A percentile compares a stretch with the other conserved stretches of the same genome.
Conservation (phyloP, 2,329 filamentous ascomycete genomes). For the Pseudogymnoascus verrucosus region DNA sequence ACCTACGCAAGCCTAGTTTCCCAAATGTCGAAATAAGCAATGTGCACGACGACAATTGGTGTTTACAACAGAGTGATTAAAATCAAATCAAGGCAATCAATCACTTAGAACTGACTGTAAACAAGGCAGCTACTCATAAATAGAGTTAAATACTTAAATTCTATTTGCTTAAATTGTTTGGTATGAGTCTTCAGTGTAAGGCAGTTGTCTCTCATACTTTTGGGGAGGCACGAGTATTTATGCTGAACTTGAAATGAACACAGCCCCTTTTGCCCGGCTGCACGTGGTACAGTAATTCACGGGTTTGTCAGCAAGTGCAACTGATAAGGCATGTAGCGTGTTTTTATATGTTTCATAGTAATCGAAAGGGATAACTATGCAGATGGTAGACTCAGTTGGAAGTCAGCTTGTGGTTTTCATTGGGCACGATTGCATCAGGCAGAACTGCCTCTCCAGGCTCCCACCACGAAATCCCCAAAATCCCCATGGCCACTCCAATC, state of each 20-base stretch:
- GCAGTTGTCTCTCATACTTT: neutral
- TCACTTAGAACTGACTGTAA: neutral
- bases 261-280: neutral
- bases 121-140: neutral
- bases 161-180: neutral
- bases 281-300: neutral
- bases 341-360: neutral
- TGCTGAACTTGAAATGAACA: neutral
- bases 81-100: neutral
- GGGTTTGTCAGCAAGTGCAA: neutral
- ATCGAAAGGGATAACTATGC: neutral
- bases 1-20: neutral
- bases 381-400: neutral
- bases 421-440: neutral
- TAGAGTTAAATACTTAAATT: neutral
- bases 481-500: neutral
- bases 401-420: neutral
- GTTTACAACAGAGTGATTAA: neutral
- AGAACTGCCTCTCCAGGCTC: neutral
- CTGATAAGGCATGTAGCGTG: constrained; percentile 1
- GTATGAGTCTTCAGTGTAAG: neutral
- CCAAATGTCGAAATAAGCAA: neutral
- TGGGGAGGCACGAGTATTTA: neutral
- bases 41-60: neutral
- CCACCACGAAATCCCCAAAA: neutral